A percentile compares a stretch with the other conserved stretches of the same genome.
These are phyloP conservation scores for Sherardia arvensis DNA, from an alignment of 257 asterid genomes.

Conservation along the genomic window DNA sequence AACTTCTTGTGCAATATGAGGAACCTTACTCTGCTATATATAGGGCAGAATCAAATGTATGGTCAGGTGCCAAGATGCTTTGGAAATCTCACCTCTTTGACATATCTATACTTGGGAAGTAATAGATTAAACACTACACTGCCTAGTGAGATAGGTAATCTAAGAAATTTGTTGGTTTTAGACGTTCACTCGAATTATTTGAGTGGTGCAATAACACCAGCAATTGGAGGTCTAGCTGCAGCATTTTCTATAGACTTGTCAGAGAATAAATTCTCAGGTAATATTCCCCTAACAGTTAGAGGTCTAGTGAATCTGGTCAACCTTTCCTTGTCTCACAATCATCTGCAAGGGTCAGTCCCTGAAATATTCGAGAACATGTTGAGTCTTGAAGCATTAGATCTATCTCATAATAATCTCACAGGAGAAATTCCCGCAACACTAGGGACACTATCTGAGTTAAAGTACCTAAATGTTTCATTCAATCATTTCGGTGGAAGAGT, in stretches of 20 bases:
- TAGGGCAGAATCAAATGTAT: background rate
- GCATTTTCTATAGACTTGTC: background rate
- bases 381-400: background rate
- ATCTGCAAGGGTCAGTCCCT: slow-evolving; percentile 1
- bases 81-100: slow-evolving; percentile 3
- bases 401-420: background rate
- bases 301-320: background rate
- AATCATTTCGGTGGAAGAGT: background rate
- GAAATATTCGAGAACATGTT: background rate
- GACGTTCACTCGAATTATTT: background rate
- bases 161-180: background rate
- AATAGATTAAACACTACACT: background rate
- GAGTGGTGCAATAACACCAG: background rate
- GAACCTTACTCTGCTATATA: background rate
- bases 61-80: slow-evolving; percentile 7
- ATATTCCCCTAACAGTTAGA: background rate
- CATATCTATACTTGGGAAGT: background rate
- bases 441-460: background rate
- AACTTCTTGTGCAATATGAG: background rate
- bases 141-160: background rate
- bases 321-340: background rate
- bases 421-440: background rate
- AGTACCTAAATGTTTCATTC: background rate
- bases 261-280: background rate
- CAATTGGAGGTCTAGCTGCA: background rate